Evolutionary conservation across 768 basidiomycete species (phyloP).

Genomic region (Boletus eberwhitei): DNA sequence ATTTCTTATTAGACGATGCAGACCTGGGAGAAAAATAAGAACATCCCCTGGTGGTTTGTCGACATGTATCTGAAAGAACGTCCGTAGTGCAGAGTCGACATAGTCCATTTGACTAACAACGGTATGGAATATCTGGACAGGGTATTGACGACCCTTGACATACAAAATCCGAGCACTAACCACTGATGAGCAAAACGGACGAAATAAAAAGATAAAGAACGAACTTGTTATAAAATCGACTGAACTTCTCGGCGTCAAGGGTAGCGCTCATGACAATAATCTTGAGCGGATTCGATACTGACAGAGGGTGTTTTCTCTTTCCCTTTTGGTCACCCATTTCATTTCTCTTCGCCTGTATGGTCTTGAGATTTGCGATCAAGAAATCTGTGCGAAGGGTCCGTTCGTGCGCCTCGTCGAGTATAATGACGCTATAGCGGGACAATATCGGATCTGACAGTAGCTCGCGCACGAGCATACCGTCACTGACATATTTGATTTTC

Average conservation of each 20-base stretch:
- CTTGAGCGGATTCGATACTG: slow-evolving; percentile 66
- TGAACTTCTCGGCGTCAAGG: slow-evolving; percentile 92
- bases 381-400: slow-evolving; percentile 92
- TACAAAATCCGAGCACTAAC: slow-evolving; percentile 83
- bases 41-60: slow-evolving; percentile 82
- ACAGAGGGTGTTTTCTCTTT: slow-evolving; percentile 36
- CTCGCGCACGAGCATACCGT: slow-evolving; percentile 97
- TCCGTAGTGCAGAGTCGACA: slow-evolving; percentile 83
- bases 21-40: slow-evolving; percentile 89
- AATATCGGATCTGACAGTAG: slow-evolving; percentile 75
- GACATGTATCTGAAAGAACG: slow-evolving; percentile 91
- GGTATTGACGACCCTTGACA: slow-evolving; percentile 90
- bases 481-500: slow-evolving; percentile 93
- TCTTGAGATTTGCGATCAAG: slow-evolving; percentile 86
- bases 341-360: slow-evolving; percentile 70
- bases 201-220: slow-evolving; percentile 25
- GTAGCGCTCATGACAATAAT: slow-evolving; percentile 98
- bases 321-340: slow-evolving; percentile 41
- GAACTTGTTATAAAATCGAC: slow-evolving; percentile 79
- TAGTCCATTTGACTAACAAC: slow-evolving; percentile 76
- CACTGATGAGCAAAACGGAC: slow-evolving; percentile 3
- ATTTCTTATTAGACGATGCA: not conserved
- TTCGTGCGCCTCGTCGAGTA: slow-evolving; percentile 98
- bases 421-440: slow-evolving; percentile 78
- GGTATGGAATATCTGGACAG: slow-evolving; percentile 82